Percentiles rank a stretch among this genome's conserved stretches.
Conservation (phyloP, 2,329 filamentous ascomycete genomes). For the Stemphylium lycopersici region DNA sequence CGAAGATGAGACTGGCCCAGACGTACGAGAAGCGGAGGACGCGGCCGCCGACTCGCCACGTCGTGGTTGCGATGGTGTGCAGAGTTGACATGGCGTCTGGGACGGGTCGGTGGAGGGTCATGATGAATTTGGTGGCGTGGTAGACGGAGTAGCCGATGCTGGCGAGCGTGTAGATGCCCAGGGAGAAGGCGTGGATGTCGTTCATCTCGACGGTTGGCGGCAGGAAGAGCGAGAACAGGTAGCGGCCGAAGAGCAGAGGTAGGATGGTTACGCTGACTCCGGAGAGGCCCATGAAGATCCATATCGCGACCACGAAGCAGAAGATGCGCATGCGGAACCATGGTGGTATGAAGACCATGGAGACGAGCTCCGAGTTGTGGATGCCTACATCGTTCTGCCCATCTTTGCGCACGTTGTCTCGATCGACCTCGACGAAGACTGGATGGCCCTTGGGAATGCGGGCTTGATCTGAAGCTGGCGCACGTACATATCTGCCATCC, state of each 20-base stretch:
- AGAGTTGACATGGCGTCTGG: constrained; percentile 41
- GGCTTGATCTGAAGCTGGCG: constrained; percentile 94
- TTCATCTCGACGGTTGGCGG: constrained; percentile 73
- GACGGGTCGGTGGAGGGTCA: constrained; percentile 31
- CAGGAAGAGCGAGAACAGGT: constrained; percentile 74
- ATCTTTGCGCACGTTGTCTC: constrained; percentile 69
- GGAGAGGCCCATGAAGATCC: constrained; percentile 88
- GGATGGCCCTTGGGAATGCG: constrained; percentile 83
- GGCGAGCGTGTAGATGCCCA: constrained; percentile 83
- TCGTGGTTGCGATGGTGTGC: constrained; percentile 31
- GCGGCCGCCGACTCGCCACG: constrained; percentile 41
- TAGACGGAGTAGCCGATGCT: constrained; percentile 63
- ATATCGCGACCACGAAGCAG: constrained; percentile 86
- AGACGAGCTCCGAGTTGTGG: constrained; percentile 54
- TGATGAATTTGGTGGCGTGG: constrained; percentile 58
- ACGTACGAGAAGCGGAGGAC: constrained; percentile 71
- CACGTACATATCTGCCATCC: constrained; percentile 83
- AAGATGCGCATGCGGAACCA: constrained; percentile 81
- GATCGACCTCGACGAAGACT: constrained; percentile 80
- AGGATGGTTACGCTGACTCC: constrained; percentile 85
- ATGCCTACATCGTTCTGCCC: constrained; percentile 54
- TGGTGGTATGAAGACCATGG: constrained; percentile 75
- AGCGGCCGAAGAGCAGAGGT: constrained; percentile 83
- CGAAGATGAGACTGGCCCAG: constrained; percentile 73
- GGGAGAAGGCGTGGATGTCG: constrained; percentile 94